Conservation (phyloP, 2,329 filamentous ascomycete genomes). For the Cryphonectria parasitica region DNA sequence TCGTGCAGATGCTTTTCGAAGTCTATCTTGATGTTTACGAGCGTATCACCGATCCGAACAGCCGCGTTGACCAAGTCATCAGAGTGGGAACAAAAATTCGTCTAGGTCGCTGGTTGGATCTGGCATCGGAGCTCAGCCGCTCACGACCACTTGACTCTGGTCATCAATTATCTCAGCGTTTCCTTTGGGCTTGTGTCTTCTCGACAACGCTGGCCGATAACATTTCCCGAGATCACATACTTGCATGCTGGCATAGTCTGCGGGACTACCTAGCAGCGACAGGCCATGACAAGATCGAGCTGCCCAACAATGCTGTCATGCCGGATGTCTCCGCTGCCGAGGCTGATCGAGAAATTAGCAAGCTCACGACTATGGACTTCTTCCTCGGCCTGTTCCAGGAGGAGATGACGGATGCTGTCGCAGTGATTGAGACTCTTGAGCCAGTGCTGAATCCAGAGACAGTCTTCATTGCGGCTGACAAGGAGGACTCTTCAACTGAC, state of each 20-base stretch:
- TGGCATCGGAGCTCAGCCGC: slow-evolving; percentile 52
- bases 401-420: slow-evolving; percentile 77
- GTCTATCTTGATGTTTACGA: slow-evolving; percentile 65
- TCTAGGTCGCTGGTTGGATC: slow-evolving; percentile 55
- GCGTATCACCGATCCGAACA: slow-evolving; percentile 60
- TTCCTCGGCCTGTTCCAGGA: slow-evolving; percentile 89
- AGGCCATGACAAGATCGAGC: slow-evolving; percentile 51
- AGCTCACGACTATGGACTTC: slow-evolving; percentile 94
- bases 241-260: slow-evolving; percentile 62
- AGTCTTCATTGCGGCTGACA: slow-evolving; percentile 45
- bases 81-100: slow-evolving; percentile 54
- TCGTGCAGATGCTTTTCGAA: slow-evolving; percentile 64
- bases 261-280: slow-evolving; percentile 53
- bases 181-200: slow-evolving; percentile 61
- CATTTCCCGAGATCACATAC: slow-evolving; percentile 59
- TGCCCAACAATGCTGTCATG: slow-evolving; percentile 89
- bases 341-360: slow-evolving; percentile 87
- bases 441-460: slow-evolving; percentile 81
- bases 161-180: slow-evolving; percentile 53
- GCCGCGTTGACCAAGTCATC: slow-evolving; percentile 53
- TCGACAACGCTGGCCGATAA: slow-evolving; percentile 56
- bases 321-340: slow-evolving; percentile 81
- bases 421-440: slow-evolving; percentile 88
- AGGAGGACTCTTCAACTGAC: slow-evolving; percentile 31
- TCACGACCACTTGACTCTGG: slow-evolving; percentile 40